Conservation (phyloP, 2,329 filamentous ascomycete species). For the Hypoxylon sp. region DNA sequence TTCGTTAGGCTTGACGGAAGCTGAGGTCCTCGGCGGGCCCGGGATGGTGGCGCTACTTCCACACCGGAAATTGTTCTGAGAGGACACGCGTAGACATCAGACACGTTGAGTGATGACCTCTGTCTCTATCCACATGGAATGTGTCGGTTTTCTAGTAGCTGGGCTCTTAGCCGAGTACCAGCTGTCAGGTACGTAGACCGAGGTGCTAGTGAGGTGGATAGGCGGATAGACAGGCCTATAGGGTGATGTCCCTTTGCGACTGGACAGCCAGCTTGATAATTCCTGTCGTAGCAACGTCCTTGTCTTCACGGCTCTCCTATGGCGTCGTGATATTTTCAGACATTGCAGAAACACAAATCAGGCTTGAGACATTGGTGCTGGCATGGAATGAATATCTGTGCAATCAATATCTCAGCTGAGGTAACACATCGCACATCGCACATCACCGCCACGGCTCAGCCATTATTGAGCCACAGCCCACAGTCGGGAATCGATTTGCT, state of each 20-base stretch:
- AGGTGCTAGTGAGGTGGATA: too few relatives aligned
- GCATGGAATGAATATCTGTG: too few relatives aligned
- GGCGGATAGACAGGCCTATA: too few relatives aligned
- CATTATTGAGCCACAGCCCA: constrained; percentile 18
- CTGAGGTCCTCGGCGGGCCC: constrained; percentile 15
- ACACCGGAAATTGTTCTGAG: background rate
- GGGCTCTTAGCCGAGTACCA: too few relatives aligned
- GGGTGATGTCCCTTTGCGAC: too few relatives aligned
- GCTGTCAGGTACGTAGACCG: too few relatives aligned
- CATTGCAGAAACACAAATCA: background rate
- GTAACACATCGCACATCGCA: too few relatives aligned
- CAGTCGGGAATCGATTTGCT: constrained; percentile 21
- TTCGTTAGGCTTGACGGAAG: background rate
- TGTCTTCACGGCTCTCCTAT: background rate
- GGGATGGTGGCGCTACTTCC: too few relatives aligned
- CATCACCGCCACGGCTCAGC: constrained; percentile 8
- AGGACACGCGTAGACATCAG: background rate
- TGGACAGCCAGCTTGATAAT: background rate
- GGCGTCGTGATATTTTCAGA: background rate
- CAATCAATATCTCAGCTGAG: too few relatives aligned
- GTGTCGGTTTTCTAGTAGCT: background rate
- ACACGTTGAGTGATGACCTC: background rate
- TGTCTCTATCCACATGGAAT: background rate
- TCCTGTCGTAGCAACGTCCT: background rate
- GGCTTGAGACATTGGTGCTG: too few relatives aligned